Conservation (phyloP, 768 basidiomycete genomes). For the Clavulina sp. region DNA sequence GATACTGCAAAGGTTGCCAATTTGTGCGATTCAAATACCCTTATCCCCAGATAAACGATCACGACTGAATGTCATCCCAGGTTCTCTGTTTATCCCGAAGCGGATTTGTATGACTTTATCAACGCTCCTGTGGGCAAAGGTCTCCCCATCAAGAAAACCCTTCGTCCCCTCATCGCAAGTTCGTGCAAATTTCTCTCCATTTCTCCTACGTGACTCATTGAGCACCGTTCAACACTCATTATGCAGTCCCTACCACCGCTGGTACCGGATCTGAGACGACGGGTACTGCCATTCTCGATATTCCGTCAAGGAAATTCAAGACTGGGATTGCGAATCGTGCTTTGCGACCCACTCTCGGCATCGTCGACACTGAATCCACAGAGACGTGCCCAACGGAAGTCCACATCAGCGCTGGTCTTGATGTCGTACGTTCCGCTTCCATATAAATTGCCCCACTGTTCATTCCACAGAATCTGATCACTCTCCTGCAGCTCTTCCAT, state of each 20-base stretch:
- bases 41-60: background rate
- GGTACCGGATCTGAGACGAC: conserved; percentile 94
- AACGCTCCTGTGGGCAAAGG: conserved; percentile 94
- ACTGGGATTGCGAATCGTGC: conserved; percentile 91
- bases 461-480: background rate
- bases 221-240: background rate
- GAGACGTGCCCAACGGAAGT: conserved; percentile 81
- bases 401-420: conserved; percentile 86
- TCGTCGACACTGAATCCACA: conserved; percentile 79
- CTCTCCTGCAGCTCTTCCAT: conserved; percentile 48
- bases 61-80: conserved; percentile 21
- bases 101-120: conserved; percentile 89
- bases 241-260: conserved; percentile 45
- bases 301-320: conserved; percentile 84
- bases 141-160: conserved; percentile 50
- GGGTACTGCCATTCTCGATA: conserved; percentile 84
- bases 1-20: conserved; percentile 95
- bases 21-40: conserved; percentile 30
- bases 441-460: background rate
- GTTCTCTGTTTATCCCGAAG: conserved; percentile 80
- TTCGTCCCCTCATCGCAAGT: conserved; percentile 77
- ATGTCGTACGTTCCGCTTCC: conserved; percentile 31
- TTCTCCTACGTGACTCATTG: background rate
- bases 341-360: conserved; percentile 74
- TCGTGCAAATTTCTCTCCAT: conserved; percentile 10